A percentile compares a stretch with the other conserved stretches of the same genome.
Evolutionary conservation across 2,329 filamentous ascomycete genomes (phyloP).

Genomic region (Cytospora piceicola): DNA sequence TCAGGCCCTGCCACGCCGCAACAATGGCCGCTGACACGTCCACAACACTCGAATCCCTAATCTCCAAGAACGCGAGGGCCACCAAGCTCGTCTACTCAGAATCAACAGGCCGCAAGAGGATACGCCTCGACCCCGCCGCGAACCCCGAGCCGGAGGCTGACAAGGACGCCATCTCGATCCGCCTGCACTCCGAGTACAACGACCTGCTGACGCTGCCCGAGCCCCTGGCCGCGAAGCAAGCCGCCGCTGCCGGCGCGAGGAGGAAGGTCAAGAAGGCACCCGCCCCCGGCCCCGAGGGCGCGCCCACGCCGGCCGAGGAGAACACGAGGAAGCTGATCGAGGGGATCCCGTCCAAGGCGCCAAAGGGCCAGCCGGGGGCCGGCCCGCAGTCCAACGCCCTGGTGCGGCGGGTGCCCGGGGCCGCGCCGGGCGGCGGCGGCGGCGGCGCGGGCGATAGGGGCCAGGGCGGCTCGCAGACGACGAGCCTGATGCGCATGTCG

Average conservation of each 20-base stretch:
- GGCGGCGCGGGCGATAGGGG: slow-evolving; percentile 35
- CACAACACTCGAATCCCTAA: slow-evolving; percentile 42
- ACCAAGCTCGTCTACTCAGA: slow-evolving; percentile 46
- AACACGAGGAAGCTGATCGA: slow-evolving; percentile 70
- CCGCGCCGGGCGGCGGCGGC: slow-evolving; percentile 32
- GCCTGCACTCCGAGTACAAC: slow-evolving; percentile 76
- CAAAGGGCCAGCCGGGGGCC: slow-evolving; percentile 32
- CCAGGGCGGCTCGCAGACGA: slow-evolving; percentile 42
- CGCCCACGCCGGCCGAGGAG: slow-evolving; percentile 41
- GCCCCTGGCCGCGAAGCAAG: slow-evolving; percentile 78
- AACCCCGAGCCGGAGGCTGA: slow-evolving; percentile 47
- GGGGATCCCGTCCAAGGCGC: slow-evolving; percentile 55
- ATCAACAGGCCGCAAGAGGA: slow-evolving; percentile 38
- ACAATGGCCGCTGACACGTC: slow-evolving; percentile 40
- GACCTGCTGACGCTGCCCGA: slow-evolving; percentile 77
- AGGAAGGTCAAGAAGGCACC: slow-evolving; percentile 62
- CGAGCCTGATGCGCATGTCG: slow-evolving; percentile 40
- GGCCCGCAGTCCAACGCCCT: slow-evolving; percentile 42
- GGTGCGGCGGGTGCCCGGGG: slow-evolving; percentile 39
- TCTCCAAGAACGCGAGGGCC: slow-evolving; percentile 48
- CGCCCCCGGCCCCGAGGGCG: slow-evolving; percentile 33
- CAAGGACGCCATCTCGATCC: slow-evolving; percentile 53
- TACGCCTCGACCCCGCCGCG: slow-evolving; percentile 42
- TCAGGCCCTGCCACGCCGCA: slow-evolving; percentile 19
- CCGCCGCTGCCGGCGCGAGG: slow-evolving; percentile 62